Percentiles rank a stretch among this genome's conserved stretches.
phyloP scores from a whole-genome alignment of 2,329 filamentous ascomycete genomes.

The Alternaria triticina region DNA sequence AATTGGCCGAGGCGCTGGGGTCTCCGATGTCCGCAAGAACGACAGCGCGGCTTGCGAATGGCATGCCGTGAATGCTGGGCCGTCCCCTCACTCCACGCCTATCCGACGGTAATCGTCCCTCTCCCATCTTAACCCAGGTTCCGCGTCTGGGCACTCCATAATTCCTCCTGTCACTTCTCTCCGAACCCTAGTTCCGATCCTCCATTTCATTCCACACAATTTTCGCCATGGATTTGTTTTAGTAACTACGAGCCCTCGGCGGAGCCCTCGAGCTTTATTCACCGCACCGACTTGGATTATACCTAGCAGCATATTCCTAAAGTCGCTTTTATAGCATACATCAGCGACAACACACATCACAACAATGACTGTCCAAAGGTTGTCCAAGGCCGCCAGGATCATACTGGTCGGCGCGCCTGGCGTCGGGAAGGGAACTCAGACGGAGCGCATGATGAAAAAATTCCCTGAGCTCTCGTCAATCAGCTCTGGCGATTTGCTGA shows the following conservation, averaged over 20 bases:
- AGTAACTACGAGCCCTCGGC: slow-evolving; percentile 21
- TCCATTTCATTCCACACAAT: background rate
- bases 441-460: slow-evolving; percentile 81
- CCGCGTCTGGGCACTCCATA: background rate
- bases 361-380: slow-evolving; percentile 29
- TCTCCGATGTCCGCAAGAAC: slow-evolving; percentile 11
- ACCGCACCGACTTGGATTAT: slow-evolving; percentile 16
- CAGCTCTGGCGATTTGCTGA: slow-evolving; percentile 90
- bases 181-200: background rate
- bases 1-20: slow-evolving; percentile 10
- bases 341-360: background rate
- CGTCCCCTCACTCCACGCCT: slow-evolving; percentile 11
- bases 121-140: background rate
- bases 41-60: slow-evolving; percentile 7
- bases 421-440: slow-evolving; percentile 96
- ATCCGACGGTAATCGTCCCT: slow-evolving; percentile 4
- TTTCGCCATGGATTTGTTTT: slow-evolving; percentile 27
- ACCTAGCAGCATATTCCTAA: background rate
- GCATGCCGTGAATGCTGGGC: slow-evolving; percentile 2
- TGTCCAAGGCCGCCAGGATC: slow-evolving; percentile 77
- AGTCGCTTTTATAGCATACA: background rate
- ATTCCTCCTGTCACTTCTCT: background rate
- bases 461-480: slow-evolving; percentile 91
- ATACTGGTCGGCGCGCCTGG: slow-evolving; percentile 96
- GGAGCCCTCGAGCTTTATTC: slow-evolving; percentile 35